phyloP scores from a whole-genome alignment of 495 filamentous ascomycete species.

The Xylaria flabelliformis region DNA sequence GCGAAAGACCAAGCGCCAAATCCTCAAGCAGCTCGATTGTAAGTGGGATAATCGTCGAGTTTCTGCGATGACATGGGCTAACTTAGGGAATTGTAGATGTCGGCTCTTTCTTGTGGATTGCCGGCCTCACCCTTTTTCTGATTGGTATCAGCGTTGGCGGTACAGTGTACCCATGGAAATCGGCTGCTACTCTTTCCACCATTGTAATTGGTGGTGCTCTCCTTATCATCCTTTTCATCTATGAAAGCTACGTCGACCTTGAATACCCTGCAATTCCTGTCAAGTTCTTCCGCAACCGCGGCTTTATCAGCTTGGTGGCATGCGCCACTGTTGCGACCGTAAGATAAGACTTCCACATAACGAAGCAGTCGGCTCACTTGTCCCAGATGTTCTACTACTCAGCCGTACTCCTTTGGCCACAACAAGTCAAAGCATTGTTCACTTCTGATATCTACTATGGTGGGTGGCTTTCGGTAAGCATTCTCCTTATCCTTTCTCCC shows the following conservation, averaged over 20 bases:
- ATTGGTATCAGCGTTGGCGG: slow-evolving; percentile 61
- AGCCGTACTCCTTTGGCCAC: slow-evolving; percentile 37
- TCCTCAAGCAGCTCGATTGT: slow-evolving; percentile 53
- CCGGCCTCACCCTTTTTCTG: slow-evolving; percentile 52
- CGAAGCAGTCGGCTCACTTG: background rate
- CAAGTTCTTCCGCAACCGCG: slow-evolving; percentile 51
- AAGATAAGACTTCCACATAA: slow-evolving; percentile 4
- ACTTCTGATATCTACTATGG: slow-evolving; percentile 37
- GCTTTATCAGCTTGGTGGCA: slow-evolving; percentile 50
- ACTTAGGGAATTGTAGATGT: slow-evolving; percentile 32
- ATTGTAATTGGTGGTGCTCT: slow-evolving; percentile 51
- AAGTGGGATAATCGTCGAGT: background rate
- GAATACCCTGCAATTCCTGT: slow-evolving; percentile 47
- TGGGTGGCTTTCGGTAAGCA: slow-evolving; percentile 39
- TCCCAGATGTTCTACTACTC: slow-evolving; percentile 45
- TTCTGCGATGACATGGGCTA: background rate
- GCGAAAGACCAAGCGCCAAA: slow-evolving; percentile 39
- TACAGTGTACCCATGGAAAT: slow-evolving; percentile 55
- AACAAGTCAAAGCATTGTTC: slow-evolving; percentile 37
- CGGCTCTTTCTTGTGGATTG: slow-evolving; percentile 46
- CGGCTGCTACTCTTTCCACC: slow-evolving; percentile 52
- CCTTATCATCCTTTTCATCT: slow-evolving; percentile 52
- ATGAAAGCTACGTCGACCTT: slow-evolving; percentile 48
- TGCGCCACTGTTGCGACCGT: slow-evolving; percentile 44
- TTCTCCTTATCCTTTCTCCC: background rate